These are phyloP conservation scores for Leccinum aurantiacum DNA, from an alignment of 768 basidiomycete species.

Conservation along the genomic window DNA sequence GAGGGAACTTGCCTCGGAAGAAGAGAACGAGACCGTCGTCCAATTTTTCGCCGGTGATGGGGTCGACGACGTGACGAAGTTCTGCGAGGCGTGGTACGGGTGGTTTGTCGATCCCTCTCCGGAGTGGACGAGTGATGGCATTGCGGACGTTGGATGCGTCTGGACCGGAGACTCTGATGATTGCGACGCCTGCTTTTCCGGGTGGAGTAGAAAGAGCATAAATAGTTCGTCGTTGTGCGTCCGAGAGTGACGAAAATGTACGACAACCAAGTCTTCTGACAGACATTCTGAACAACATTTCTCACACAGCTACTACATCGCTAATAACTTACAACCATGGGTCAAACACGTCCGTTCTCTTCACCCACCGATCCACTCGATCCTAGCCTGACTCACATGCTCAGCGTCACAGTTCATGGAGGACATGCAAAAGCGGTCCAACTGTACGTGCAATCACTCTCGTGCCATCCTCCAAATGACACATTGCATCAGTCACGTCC, in stretches of 20 bases:
- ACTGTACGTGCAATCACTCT: conserved; percentile 64
- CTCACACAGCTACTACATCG: neutral
- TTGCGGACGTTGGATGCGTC: conserved; percentile 63
- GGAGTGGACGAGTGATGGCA: conserved; percentile 47
- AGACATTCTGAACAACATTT: neutral
- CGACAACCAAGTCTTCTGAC: neutral
- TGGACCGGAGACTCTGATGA: conserved; percentile 82
- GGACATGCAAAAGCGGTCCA: conserved; percentile 96
- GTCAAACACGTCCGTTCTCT: conserved; percentile 72
- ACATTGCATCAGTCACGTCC: conserved; percentile 71
- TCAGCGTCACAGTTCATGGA: conserved; percentile 93
- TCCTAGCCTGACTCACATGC: conserved; percentile 8
- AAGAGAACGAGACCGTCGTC: conserved; percentile 83
- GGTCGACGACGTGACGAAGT: conserved; percentile 67
- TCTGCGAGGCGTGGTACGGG: conserved; percentile 70
- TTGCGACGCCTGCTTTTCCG: conserved; percentile 81
- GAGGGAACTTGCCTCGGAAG: conserved; percentile 60
- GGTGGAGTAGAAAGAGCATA: conserved; percentile 88
- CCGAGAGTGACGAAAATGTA: conserved; percentile 33
- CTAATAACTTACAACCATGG: conserved; percentile 48
- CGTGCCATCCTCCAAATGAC: conserved; percentile 10
- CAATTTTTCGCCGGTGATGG: conserved; percentile 55
- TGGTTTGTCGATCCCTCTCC: conserved; percentile 2
- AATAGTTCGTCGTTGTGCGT: conserved; percentile 70
- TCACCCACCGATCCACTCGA: neutral